These are phyloP conservation scores for Fermentozyma sake DNA, from an alignment of 1,139 yeast species.

Conservation along the genomic window DNA sequence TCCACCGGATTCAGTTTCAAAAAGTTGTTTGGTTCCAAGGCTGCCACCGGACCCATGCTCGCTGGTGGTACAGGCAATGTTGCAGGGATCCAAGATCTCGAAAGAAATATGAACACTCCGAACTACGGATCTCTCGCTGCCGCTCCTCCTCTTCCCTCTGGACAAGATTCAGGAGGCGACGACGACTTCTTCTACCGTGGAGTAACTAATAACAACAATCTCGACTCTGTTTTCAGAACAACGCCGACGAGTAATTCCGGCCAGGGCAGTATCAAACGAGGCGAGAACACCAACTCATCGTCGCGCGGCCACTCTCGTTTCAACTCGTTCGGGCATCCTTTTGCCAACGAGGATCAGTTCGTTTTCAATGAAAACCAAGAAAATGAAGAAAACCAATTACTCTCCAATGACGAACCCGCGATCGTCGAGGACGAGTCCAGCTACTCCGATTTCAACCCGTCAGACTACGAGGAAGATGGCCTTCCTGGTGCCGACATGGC, in stretches of 20 bases:
- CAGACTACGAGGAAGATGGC: constrained; percentile 16
- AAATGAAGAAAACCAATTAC: too few relatives aligned
- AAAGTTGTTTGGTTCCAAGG: constrained; percentile 28
- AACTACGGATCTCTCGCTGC: constrained; percentile 1
- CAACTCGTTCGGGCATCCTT: constrained; percentile 10
- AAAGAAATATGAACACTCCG: constrained; percentile 8
- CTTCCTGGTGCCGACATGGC: constrained; percentile 12
- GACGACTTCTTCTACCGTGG: constrained; percentile 44
- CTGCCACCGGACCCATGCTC: constrained; percentile 7
- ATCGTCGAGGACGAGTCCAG: constrained; percentile 6
- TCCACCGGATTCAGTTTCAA: constrained; percentile 21
- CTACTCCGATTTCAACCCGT: constrained; percentile 15
- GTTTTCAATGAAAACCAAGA: constrained; percentile 14
- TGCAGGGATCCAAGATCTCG: constrained; percentile 20
- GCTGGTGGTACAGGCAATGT: constrained; percentile 11
- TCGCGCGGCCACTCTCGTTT: constrained; percentile 10
- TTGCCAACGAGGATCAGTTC: constrained; percentile 13
- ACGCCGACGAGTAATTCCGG: constrained; percentile 20
- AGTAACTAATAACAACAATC: constrained; percentile 41
- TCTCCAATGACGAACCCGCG: constrained; percentile 10
- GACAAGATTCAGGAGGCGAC: constrained; percentile 13
- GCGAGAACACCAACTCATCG: constrained; percentile 11
- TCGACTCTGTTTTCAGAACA: constrained; percentile 35
- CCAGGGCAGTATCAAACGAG: constrained; percentile 11
- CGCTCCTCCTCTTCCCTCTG: constrained; percentile 6